A percentile compares a stretch with the other conserved stretches of the same genome.
Conservation (phyloP, 1,139 yeast genomes). For the Debaryomycetaceae sp. region DNA sequence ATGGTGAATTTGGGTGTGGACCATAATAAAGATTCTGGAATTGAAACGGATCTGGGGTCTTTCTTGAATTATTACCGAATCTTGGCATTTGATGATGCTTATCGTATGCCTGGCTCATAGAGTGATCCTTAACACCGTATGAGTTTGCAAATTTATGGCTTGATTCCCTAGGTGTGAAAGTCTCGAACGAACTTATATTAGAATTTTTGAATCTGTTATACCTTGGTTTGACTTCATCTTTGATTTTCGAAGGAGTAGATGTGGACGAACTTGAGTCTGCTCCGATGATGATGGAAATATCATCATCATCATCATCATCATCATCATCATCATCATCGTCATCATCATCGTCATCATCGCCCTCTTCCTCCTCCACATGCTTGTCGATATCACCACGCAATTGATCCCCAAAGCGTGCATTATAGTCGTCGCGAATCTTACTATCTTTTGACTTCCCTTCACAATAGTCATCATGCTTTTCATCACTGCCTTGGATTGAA, state of each 20-base stretch:
- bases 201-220: not conserved
- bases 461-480: not conserved
- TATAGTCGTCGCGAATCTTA: conserved; percentile 4
- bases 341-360: conserved; percentile 12
- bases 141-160: not conserved
- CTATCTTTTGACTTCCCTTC: conserved; percentile 5
- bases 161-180: not conserved
- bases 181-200: not conserved
- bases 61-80: not conserved
- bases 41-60: not conserved
- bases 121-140: not conserved
- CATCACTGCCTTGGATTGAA: conserved; percentile 1
- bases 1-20: not conserved
- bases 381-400: conserved; percentile 12
- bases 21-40: not conserved
- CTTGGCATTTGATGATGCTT: not conserved
- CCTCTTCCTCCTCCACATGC: conserved; percentile 14
- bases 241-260: conserved; percentile 10
- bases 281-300: conserved; percentile 41
- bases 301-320: conserved; percentile 40
- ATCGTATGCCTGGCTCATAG: not conserved
- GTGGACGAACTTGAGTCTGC: conserved; percentile 34
- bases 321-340: conserved; percentile 25
- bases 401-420: conserved; percentile 6
- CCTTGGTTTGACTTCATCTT: not conserved